Base-by-base conservation (phyloP, 108 stramenopile species). In the Bacterosira constricta region DNA sequence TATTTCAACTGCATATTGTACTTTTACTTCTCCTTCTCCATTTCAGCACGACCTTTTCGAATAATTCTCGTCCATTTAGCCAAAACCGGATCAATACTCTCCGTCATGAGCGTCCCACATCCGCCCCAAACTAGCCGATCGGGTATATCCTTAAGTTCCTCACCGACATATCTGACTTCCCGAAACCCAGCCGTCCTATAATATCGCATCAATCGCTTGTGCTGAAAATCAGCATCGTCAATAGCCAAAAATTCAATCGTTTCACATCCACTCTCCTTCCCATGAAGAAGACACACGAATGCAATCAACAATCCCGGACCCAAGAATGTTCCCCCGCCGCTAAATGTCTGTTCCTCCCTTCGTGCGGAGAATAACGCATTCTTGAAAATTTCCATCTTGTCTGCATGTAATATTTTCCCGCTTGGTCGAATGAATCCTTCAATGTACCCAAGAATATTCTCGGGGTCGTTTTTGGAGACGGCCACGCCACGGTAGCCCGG, bases 91-190 rank as follows among this genome's bases (percentile, higher is more conserved):
- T 76, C 65, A 61, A 90, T 86, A n/a, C 85, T 69, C 32, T 77
- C 74, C 27, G 79, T 79, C 89, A 94, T 88, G 20, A 94, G 63
- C 10, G 89, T 94, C 38, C 93, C 93, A 67, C 89, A 86, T 17
- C 93, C 93, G 25, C 93, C 93, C 93, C 93, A 94, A 13, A 94
- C 88, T 59, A 94, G 46, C 31, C 93, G 71, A 84, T 90, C 93
- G 9, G 90, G 90, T 25, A 94, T 86, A 71, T 89, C 81, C 18
- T 59, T 42, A 45, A 91, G 46, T 31, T 89, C 90, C 34, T 94
- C 93, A 9, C 93, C 93, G 3, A 94, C 90, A 73, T 94, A 94
- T 47, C 86, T 77, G 29, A 91, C 79, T 15, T 86, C 71, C 25
- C 88, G 62, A 64, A 94, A 89, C 6, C 93, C 93, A 18, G 85